Percentiles rank a stretch among this genome's conserved stretches.
Evolutionary conservation across 805 yeast species (phyloP).

Genomic region (Torulaspora maleeae): DNA sequence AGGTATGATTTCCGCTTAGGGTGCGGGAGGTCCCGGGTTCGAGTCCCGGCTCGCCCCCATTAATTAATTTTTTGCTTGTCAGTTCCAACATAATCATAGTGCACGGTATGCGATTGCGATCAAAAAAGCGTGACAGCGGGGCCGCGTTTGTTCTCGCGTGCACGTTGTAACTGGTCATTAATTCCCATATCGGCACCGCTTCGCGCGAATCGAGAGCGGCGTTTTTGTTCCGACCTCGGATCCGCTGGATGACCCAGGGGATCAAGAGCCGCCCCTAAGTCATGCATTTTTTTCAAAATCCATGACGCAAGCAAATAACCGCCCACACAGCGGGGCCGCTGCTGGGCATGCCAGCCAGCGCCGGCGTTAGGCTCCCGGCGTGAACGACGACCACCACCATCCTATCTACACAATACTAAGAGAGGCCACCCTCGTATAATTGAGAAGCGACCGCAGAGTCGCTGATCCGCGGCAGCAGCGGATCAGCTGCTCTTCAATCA

Average conservation of each 20-base stretch:
- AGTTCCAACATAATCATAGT: too few species aligned
- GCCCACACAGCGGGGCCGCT: background rate
- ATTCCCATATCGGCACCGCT: background rate
- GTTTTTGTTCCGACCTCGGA: background rate
- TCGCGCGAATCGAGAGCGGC: background rate
- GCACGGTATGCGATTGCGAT: too few species aligned
- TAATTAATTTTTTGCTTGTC: conserved; percentile 1
- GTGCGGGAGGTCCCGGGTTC: conserved; percentile 40
- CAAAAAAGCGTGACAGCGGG: too few species aligned
- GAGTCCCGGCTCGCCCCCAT: conserved; percentile 37
- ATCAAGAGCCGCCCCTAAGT: background rate
- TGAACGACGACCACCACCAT: too few species aligned
- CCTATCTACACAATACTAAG: too few species aligned
- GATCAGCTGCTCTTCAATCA: too few species aligned
- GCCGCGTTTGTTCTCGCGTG: background rate
- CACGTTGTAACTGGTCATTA: background rate
- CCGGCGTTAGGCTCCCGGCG: too few species aligned
- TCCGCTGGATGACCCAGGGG: background rate
- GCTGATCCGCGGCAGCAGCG: too few species aligned
- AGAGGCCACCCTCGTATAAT: too few species aligned
- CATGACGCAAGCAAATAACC: conserved; percentile 2
- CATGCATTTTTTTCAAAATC: background rate
- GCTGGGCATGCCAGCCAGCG: too few species aligned
- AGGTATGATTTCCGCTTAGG: conserved; percentile 39
- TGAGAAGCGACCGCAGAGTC: too few species aligned